Percentiles rank a stretch among this genome's conserved stretches.
Conservation (phyloP, 2,329 filamentous ascomycete genomes). For the Alternaria longipes region DNA sequence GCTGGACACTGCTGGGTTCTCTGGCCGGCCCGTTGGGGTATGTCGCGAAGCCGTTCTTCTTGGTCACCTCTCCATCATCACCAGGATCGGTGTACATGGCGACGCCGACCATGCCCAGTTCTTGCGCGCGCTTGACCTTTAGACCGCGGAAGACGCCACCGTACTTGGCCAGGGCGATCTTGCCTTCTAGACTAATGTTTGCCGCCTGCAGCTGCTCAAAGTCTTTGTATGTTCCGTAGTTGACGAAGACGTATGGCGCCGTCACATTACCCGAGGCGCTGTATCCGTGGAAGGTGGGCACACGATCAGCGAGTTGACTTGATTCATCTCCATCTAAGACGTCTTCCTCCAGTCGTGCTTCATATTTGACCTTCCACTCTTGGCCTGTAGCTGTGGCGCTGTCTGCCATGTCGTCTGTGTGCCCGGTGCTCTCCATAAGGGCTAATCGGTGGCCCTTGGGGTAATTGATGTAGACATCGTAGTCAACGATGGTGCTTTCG, state of each 20-base stretch:
- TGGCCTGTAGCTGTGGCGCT: slow-evolving; percentile 41
- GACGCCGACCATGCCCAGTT: slow-evolving; percentile 86
- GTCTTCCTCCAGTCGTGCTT: slow-evolving; percentile 85
- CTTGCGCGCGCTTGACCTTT: slow-evolving; percentile 91
- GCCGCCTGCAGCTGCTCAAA: slow-evolving; percentile 82
- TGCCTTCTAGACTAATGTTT: slow-evolving; percentile 79
- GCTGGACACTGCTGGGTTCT: slow-evolving; percentile 87
- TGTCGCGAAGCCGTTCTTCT: slow-evolving; percentile 77
- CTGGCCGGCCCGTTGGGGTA: slow-evolving; percentile 90
- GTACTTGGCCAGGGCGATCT: slow-evolving; percentile 88
- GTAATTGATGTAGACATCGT: slow-evolving; percentile 63
- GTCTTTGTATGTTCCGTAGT: slow-evolving; percentile 87
- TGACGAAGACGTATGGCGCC: slow-evolving; percentile 84
- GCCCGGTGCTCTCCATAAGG: slow-evolving; percentile 56
- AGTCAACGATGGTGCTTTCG: slow-evolving; percentile 56
- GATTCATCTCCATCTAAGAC: slow-evolving; percentile 84
- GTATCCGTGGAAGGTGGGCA: slow-evolving; percentile 95
- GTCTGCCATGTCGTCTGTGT: slow-evolving; percentile 61
- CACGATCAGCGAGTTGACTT: slow-evolving; percentile 72
- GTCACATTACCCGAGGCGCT: slow-evolving; percentile 93
- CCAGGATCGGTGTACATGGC: slow-evolving; percentile 89
- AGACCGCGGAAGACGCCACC: slow-evolving; percentile 87
- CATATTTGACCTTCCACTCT: slow-evolving; percentile 72
- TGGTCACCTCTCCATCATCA: slow-evolving; percentile 83
- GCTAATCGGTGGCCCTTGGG: slow-evolving; percentile 59